These are phyloP conservation scores for Penicillium sumatraense DNA, from an alignment of 2,329 filamentous ascomycete genomes.

Conservation along the genomic window DNA sequence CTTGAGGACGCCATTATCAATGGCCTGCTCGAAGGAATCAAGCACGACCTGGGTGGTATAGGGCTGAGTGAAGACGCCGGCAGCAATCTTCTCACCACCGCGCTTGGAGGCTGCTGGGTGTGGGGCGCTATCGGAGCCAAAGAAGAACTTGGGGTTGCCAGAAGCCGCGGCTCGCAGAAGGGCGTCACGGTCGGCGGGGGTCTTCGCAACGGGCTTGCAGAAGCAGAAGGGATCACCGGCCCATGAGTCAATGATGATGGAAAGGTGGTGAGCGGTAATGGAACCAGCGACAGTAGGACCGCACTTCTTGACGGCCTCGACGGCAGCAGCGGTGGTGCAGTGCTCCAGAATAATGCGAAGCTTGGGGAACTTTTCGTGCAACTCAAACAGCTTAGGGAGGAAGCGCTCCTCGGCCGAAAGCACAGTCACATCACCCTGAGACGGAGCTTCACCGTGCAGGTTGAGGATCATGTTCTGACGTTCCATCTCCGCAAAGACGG, in stretches of 20 bases:
- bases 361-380: constrained; percentile 75
- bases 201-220: constrained; percentile 76
- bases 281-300: constrained; percentile 71
- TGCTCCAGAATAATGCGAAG: constrained; percentile 70
- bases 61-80: constrained; percentile 67
- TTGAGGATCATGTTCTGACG: constrained; percentile 81
- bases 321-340: constrained; percentile 81
- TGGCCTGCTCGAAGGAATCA: constrained; percentile 61
- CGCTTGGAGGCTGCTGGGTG: constrained; percentile 62
- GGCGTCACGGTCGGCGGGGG: constrained; percentile 72
- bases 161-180: constrained; percentile 65
- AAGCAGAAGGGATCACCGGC: constrained; percentile 76
- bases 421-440: constrained; percentile 53
- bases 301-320: constrained; percentile 76
- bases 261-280: constrained; percentile 86
- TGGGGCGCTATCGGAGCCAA: constrained; percentile 75
- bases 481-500: constrained; percentile 88
- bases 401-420: constrained; percentile 77
- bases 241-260: constrained; percentile 77
- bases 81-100: constrained; percentile 55
- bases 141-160: constrained; percentile 66
- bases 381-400: constrained; percentile 74
- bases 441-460: constrained; percentile 75
- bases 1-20: constrained; percentile 57
- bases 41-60: constrained; percentile 63